phyloP scores from a whole-genome alignment of 73 alveolate species.

The Blepharisma japonicum region DNA sequence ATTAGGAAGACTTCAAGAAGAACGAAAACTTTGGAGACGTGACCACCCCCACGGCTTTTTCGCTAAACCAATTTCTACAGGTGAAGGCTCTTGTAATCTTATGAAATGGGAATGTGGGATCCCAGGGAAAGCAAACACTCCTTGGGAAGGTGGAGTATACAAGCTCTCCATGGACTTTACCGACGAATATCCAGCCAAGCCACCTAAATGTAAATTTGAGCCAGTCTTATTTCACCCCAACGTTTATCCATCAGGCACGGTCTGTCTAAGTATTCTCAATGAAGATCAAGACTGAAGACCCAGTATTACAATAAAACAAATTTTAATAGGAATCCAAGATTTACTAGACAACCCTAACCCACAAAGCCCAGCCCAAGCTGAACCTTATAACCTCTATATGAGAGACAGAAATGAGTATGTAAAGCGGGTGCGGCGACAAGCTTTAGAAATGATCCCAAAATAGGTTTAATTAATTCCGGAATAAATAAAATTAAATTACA shows the following conservation, averaged over 20 bases:
- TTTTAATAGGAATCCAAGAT: conserved; percentile 84
- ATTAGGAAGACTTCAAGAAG: conserved; percentile 67
- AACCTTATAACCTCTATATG: conserved; percentile 77
- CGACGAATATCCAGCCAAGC: conserved; percentile 93
- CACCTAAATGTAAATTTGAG: conserved; percentile 95
- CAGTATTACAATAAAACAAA: conserved; percentile 79
- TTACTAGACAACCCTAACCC: conserved; percentile 87
- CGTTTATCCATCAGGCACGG: conserved; percentile 96
- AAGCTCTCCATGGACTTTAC: conserved; percentile 88
- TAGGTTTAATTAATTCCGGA: too few relatives aligned
- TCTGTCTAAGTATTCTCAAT: conserved; percentile 88
- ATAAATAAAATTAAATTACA: not conserved
- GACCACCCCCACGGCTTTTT: conserved; percentile 94
- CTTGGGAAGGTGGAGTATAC: conserved; percentile 96
- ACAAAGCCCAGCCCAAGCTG: conserved; percentile 90
- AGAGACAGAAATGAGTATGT: conserved; percentile 78
- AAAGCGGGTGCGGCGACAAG: conserved; percentile 62
- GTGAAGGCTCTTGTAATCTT: conserved; percentile 63
- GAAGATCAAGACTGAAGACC: conserved; percentile 99
- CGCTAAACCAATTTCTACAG: conserved; percentile 72
- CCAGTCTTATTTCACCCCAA: conserved; percentile 87
- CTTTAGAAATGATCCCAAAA: conserved; percentile 47
- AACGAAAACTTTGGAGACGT: conserved; percentile 89
- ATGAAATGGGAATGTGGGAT: conserved; percentile 92
- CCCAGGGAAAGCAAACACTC: conserved; percentile 92